Base-by-base conservation (phyloP, 495 filamentous ascomycete species). In the Podospora pseudoanserina region DNA sequence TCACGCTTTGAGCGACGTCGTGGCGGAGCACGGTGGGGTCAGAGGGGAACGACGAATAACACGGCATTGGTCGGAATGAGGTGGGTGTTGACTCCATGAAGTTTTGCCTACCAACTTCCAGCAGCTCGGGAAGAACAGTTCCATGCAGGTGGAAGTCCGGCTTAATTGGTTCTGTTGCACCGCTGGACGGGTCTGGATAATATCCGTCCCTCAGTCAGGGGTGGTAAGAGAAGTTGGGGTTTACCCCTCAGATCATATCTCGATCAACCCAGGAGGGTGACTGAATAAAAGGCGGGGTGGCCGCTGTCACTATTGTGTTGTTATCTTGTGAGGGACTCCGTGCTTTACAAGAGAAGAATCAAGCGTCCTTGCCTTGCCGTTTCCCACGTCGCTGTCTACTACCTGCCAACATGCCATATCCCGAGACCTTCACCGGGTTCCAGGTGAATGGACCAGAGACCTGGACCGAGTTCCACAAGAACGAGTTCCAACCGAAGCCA, bases 401-500 rank as follows among this genome's bases (percentile, higher is more conserved):
- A 49, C 5, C 39, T 11, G 39, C 39, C 67, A 73, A 56, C 27
- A 80, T 80, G 78, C 73, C 78, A 34, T 76, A 76, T 66, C 78
- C 78, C 27, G 79, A 80, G 26, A 70, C 75, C 59, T 79, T 80
- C 72, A 82, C 80, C 30, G 85, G 85, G 63, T 87, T 87, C 77
- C 84, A 86, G 74, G 82, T 85, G 76, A 75, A 85, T 49, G 81
- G 81, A 9, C 74, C 84, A 0, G 79, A 80, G 13, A 83, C 79
- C 32, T 86, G 83, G 83, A 79, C 79, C 13, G 75, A 84, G 11
- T 85, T 86, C 74, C 79, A 84, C 71, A 85, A 86, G 76, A 83
- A 84, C 75, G 82, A 85, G 71, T 84, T 86, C 76, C 78, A 78
- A 30, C 83, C 85, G 4, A 86, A 87, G 76, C 85, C 86, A 5